These are phyloP conservation scores for Lentinula guzmanii DNA, from an alignment of 768 basidiomycete genomes.

Conservation along the genomic window DNA sequence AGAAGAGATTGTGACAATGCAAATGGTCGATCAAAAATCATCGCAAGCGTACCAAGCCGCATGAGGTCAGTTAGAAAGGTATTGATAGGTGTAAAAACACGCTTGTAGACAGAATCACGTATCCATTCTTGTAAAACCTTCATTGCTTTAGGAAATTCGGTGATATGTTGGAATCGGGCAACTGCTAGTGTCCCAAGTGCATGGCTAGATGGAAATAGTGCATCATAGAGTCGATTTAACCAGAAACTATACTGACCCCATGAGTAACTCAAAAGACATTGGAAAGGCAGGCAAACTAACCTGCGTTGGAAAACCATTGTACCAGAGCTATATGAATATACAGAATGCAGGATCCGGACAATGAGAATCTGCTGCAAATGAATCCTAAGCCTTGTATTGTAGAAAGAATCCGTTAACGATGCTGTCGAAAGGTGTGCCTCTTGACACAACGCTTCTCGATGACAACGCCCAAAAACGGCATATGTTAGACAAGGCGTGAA, in stretches of 20 bases:
- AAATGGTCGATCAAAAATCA: slow-evolving; percentile 26
- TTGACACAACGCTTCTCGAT: slow-evolving; percentile 22
- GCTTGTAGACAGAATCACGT: slow-evolving; percentile 28
- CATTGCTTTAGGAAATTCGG: slow-evolving; percentile 30
- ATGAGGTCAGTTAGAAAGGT: slow-evolving; percentile 35
- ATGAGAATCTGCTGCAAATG: slow-evolving; percentile 47
- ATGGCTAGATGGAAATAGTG: slow-evolving; percentile 40
- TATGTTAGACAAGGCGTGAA: slow-evolving; percentile 35
- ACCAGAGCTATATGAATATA: background rate
- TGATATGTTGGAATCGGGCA: slow-evolving; percentile 30
- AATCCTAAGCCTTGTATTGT: slow-evolving; percentile 34
- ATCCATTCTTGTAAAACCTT: slow-evolving; percentile 41
- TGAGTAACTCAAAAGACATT: background rate
- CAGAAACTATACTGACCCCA: slow-evolving; percentile 27
- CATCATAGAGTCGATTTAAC: slow-evolving; percentile 41
- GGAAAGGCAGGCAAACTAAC: background rate
- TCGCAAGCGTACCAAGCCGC: slow-evolving; percentile 29
- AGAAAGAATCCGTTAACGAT: slow-evolving; percentile 22
- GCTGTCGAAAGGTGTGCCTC: slow-evolving; percentile 26
- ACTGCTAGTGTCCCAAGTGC: slow-evolving; percentile 35
- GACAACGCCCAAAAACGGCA: slow-evolving; percentile 26
- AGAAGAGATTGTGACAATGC: slow-evolving; percentile 27
- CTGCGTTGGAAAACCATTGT: background rate
- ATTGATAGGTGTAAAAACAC: slow-evolving; percentile 16
- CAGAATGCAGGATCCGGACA: slow-evolving; percentile 20